phyloP scores from a whole-genome alignment of 2,329 filamentous ascomycete species.

The Phoma sp. region DNA sequence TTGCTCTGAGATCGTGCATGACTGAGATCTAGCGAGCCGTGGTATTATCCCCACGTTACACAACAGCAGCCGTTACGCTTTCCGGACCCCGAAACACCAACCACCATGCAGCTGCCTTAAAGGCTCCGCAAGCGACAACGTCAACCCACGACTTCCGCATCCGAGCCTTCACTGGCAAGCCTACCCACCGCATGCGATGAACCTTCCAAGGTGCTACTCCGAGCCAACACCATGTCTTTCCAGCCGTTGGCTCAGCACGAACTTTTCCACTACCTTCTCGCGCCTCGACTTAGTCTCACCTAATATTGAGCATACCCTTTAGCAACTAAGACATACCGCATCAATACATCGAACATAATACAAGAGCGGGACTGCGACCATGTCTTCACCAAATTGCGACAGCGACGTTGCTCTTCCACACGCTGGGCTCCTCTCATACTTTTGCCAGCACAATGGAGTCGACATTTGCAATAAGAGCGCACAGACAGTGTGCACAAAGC shows the following conservation, averaged over 20 bases:
- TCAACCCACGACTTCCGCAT: not conserved
- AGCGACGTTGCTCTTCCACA: constrained; percentile 18
- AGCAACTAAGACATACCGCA: constrained; percentile 4
- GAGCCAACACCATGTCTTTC: not conserved
- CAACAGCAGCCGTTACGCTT: too few relatives aligned
- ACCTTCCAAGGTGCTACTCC: not conserved
- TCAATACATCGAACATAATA: not conserved
- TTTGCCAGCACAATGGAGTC: constrained; percentile 6
- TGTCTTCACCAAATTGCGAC: constrained; percentile 9
- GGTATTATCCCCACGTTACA: too few relatives aligned
- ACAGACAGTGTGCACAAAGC: not conserved
- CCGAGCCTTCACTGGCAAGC: not conserved
- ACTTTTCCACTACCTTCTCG: not conserved
- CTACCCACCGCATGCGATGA: constrained; percentile 15
- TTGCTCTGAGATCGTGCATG: too few relatives aligned
- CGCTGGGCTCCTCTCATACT: constrained; percentile 22
- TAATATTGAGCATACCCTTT: constrained; percentile 10
- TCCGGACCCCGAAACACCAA: too few relatives aligned
- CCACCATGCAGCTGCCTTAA: not conserved
- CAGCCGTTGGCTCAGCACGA: not conserved
- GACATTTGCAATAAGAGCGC: not conserved
- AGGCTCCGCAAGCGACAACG: not conserved
- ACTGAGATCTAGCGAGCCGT: too few relatives aligned
- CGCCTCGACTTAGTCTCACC: not conserved
- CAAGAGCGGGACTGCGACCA: not conserved